These are phyloP conservation scores for Chrysopogon serrulatus DNA, from an alignment of 176 grass and related monocot genomes.

Conservation along the genomic window DNA sequence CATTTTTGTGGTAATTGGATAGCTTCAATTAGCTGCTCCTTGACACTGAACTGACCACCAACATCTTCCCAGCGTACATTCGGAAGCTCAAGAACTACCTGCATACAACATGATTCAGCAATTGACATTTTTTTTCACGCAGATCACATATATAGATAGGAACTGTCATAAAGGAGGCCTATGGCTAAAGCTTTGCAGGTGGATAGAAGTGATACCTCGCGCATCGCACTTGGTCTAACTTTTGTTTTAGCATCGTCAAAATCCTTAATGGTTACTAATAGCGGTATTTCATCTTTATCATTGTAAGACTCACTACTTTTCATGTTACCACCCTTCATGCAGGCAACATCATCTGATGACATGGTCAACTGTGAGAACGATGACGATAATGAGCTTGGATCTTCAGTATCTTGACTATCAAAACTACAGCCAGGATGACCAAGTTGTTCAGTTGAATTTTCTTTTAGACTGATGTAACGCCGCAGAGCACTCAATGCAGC, in stretches of 20 bases:
- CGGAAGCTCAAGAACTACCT: slow-evolving; percentile 92
- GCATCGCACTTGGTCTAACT: slow-evolving; percentile 95
- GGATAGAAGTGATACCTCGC: slow-evolving; percentile 58
- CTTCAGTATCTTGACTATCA: slow-evolving; percentile 16
- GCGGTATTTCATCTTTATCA: slow-evolving; percentile 20
- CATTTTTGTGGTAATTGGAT: slow-evolving; percentile 74
- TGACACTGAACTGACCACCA: slow-evolving; percentile 77
- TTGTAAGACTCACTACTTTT: slow-evolving; percentile 14
- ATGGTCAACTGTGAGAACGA: slow-evolving; percentile 47
- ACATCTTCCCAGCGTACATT: slow-evolving; percentile 88
- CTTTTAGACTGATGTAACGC: slow-evolving; percentile 49
- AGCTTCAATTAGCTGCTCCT: slow-evolving; percentile 80
- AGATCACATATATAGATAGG: not conserved
- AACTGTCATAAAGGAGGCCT: not conserved
- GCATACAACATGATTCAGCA: slow-evolving; percentile 9
- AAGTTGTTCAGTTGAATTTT: slow-evolving; percentile 15
- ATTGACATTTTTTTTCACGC: not conserved
- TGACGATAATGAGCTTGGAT: slow-evolving; percentile 36
- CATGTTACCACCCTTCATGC: not conserved
- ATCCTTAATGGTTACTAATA: slow-evolving; percentile 60
- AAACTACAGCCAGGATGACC: not conserved
- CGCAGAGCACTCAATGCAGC: slow-evolving; percentile 68
- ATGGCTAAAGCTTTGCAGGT: not conserved
- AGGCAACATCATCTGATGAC: slow-evolving; percentile 25
- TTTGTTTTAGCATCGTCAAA: slow-evolving; percentile 85